Percentiles rank a stretch among this genome's conserved stretches.
These are phyloP conservation scores for Euphorbia corollata DNA, from an alignment of 441 rosid genomes.

Conservation along the genomic window DNA sequence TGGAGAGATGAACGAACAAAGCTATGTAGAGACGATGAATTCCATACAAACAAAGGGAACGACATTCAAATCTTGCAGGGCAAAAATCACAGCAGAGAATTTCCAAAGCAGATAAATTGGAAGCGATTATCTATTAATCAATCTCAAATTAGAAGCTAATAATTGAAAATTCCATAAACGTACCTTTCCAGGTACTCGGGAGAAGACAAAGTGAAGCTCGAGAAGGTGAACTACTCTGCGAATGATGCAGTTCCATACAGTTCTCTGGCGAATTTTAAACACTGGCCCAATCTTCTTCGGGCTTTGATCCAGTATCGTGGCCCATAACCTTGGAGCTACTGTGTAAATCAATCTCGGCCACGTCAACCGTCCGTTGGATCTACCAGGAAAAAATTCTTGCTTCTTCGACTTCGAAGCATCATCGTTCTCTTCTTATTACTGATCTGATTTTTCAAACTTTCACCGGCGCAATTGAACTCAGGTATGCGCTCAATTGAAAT, in stretches of 20 bases:
- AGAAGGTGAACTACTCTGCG: neutral
- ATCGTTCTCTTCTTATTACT: neutral
- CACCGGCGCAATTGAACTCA: neutral
- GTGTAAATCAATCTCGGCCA: neutral
- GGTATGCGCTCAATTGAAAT: neutral
- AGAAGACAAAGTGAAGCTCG: neutral
- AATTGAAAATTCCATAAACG: neutral
- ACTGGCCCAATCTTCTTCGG: neutral
- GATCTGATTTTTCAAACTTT: neutral
- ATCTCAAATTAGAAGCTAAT: neutral
- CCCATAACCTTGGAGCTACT: neutral
- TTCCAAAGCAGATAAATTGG: neutral
- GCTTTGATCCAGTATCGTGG: neutral
- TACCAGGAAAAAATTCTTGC: neutral
- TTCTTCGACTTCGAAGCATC: neutral
- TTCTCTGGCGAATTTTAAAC: neutral
- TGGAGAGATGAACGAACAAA: neutral
- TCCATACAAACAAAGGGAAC: neutral
- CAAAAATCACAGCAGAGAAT: conserved; percentile 1
- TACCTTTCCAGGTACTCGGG: conserved; percentile 1
- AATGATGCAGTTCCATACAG: neutral
- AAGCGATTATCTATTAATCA: neutral
- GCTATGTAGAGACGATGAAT: neutral
- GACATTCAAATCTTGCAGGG: neutral
- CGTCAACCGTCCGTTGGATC: neutral